Base-by-base conservation (phyloP, 495 filamentous ascomycete genomes). In the Cercophora sp. region DNA sequence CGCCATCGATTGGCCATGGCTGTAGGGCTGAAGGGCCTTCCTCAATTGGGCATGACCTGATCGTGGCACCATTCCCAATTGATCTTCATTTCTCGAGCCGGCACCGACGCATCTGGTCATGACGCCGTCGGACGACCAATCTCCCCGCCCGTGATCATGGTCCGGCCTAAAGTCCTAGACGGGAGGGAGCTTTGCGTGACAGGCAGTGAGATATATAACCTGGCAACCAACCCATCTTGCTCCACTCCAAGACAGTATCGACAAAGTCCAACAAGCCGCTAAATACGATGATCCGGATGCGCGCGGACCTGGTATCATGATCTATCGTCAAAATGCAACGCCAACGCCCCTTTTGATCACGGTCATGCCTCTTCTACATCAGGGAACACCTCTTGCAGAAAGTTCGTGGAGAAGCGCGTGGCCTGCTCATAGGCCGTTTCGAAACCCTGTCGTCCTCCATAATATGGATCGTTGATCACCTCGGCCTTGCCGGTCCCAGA, bases 401-500 rank as follows among this genome's bases (percentile, higher is more conserved):
- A 90, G 47, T 85, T 86, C 62, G 79, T 80, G 23, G 89, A 88
- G 64, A 96, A 96, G 48, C 86, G 75, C 29, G 78, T 70, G 43
- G 85, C 82, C 72, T 96, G 93, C 66, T 91, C 82, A 66, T 87
- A 96, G 24, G 91, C 89, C 60, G 80, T 81, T 55, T 89, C 85
- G 62, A 98, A 98, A 4, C 89, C 90, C 52, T 89, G 78, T 3
- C 73, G 75, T 5, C 80, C 90, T 8, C 88, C 89, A 71, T 97
- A 96, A 63, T 98, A 98, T 8, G 93, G 93, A 63, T 97, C 93
- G 54, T 79, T 72, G n/a, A 96, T 84, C 62, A 93, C 84, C 27
- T 85, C 85, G 42, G 72, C 70, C 54, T 75, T 77, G 1, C 78
- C 79, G 9, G 79, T 85, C 25, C 84, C 76, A 0, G 83, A 84